Percentiles rank a stretch among this genome's conserved stretches.
Conservation (phyloP, 768 basidiomycete genomes). For the Sutorius australiensis region DNA sequence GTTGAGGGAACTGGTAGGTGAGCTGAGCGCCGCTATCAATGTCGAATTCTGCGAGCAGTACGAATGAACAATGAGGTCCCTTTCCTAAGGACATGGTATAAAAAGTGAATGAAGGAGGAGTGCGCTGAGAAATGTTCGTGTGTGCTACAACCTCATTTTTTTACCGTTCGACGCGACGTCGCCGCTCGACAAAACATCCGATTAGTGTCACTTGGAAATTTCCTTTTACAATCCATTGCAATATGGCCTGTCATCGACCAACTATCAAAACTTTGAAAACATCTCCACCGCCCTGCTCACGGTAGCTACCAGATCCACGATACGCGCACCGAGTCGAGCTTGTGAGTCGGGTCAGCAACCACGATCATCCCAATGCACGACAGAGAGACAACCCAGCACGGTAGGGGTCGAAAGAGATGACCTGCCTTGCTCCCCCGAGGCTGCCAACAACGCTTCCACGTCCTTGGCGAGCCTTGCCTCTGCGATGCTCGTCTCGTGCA, state of each 20-base stretch:
- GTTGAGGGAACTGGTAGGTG: constrained; percentile 94
- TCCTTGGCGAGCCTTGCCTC: constrained; percentile 12
- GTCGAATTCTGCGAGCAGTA: constrained; percentile 98
- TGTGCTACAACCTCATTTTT: constrained; percentile 7
- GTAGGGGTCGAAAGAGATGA: constrained; percentile 20
- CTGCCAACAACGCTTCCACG: constrained; percentile 17
- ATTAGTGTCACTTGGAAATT: constrained; percentile 15
- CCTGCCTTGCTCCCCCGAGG: constrained; percentile 34
- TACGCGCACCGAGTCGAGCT: constrained; percentile 23
- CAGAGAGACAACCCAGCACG: constrained; percentile 18
- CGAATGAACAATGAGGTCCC: constrained; percentile 83
- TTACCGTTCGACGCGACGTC: constrained; percentile 10
- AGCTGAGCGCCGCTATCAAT: constrained; percentile 92
- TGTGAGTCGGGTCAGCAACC: constrained; percentile 16
- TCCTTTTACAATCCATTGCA: constrained; percentile 25
- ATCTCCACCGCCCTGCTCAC: constrained; percentile 26
- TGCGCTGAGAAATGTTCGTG: constrained; percentile 8
- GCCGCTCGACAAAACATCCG: constrained; percentile 9
- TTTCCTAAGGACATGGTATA: constrained; percentile 50
- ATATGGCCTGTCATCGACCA: background rate
- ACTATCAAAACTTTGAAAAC: constrained; percentile 17
- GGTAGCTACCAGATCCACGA: constrained; percentile 26
- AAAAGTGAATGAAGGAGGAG: background rate
- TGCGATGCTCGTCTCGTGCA: constrained; percentile 13
- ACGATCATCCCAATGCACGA: background rate